Base-by-base conservation (phyloP, 441 rosid species). In the Gossypium schwendimanii region DNA sequence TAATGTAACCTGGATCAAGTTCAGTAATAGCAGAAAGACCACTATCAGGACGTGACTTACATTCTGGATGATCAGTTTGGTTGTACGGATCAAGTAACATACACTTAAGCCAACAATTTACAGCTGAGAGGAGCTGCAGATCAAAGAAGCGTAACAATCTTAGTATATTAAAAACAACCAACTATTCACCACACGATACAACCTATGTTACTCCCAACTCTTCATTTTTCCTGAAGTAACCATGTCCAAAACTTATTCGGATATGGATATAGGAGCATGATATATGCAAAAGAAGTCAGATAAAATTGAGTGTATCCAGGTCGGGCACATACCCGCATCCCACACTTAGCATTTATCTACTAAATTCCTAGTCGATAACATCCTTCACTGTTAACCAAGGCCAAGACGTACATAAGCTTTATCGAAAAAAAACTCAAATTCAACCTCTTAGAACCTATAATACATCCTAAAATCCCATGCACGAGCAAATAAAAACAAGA, bases 41-140 rank as follows among this genome's bases (percentile, higher is more conserved):
- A 63, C 95, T 85, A 73, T 95, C 98, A 17, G 99, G 99, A n/a
- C 99, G 83, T 23, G 99, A 93, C 76, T 86, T 95, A 82, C 99
- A 95, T 79, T 93, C 95, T 17, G 97, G 93, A 79, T 95, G 94
- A 81, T 95, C 99, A 24, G 97, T 93, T 85, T 95, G 97, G 71
- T 91, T 93, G 83, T 90, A 88, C 52, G 99, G 99, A 60, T 95
- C 97, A 15, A 95, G 85, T 60, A 87, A 68, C 91, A 95, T 85
- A 73, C 98, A 95, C 83, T 95, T 95, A 72, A 89, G 97, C 99
- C 99, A 95, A 81, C 99, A 95, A 79, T 95, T 93, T 15, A 95
- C 98, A 53, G 97, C 92, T 70, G 99, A 95, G 47, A 95, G 93
- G 71, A 93, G 91, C 98, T 95, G 94, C 79, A 78, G n/a, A 33